Conservation (phyloP, 2,329 filamentous ascomycete genomes). For the Teratosphaeria viscida region DNA sequence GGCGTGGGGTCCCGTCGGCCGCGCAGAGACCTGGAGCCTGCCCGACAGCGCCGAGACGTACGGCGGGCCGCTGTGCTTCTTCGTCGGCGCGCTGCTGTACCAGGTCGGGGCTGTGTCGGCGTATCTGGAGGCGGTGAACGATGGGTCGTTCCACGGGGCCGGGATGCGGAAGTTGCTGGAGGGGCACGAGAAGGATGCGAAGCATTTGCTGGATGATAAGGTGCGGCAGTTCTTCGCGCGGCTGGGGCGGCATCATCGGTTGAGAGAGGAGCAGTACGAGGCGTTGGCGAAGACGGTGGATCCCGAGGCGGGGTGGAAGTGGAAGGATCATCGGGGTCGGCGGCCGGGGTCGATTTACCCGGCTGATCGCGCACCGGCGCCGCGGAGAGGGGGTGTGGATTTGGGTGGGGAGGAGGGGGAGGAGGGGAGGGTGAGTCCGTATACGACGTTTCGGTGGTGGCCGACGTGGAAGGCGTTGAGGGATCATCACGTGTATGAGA, state of each 20-base stretch:
- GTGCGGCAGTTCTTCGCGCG: conserved; percentile 14
- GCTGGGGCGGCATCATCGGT: conserved; percentile 2
- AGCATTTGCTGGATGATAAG: conserved; percentile 19
- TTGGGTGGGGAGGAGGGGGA: conserved; percentile 5
- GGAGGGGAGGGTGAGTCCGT: not conserved
- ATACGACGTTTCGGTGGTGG: conserved; percentile 9
- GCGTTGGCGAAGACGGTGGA: conserved; percentile 1
- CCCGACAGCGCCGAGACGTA: conserved; percentile 2
- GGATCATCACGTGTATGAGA: conserved; percentile 19
- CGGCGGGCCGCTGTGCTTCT: conserved; percentile 15
- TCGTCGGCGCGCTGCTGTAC: conserved; percentile 19
- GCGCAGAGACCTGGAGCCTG: not conserved
- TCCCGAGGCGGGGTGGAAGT: conserved; percentile 11
- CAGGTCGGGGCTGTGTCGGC: conserved; percentile 19
- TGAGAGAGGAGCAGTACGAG: conserved; percentile 3
- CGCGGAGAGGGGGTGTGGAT: conserved; percentile 12
- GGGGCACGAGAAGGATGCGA: conserved; percentile 16
- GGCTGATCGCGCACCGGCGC: conserved; percentile 6
- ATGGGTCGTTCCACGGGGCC: conserved; percentile 19
- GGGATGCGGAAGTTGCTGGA: conserved; percentile 18
- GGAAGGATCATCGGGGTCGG: conserved; percentile 2
- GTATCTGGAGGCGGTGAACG: conserved; percentile 23
- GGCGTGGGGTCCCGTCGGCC: conserved; percentile 14
- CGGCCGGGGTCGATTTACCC: conserved; percentile 10
- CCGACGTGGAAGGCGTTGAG: conserved; percentile 17